Conservation (phyloP, 257 asterid species). For the Lavandula angustifolia region DNA sequence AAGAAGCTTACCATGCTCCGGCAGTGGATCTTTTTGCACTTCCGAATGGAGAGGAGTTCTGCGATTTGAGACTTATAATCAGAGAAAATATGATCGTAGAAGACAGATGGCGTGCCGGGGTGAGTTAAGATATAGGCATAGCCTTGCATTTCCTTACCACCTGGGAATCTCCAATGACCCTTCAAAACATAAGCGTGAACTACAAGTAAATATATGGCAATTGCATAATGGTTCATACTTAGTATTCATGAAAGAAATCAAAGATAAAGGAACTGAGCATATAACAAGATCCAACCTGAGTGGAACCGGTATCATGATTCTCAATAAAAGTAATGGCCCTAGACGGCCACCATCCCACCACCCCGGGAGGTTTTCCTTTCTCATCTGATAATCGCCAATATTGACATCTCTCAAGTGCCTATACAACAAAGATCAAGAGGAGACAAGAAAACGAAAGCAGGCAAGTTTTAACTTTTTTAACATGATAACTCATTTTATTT, state of each 20-base stretch:
- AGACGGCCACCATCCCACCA: conserved; percentile 99
- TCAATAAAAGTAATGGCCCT: conserved; percentile 97
- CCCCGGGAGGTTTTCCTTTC: conserved; percentile 96
- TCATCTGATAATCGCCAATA: conserved; percentile 92
- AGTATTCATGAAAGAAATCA: conserved; percentile 8
- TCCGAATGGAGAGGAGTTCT: conserved; percentile 65
- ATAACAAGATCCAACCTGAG: conserved; percentile 60
- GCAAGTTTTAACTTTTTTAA: not conserved
- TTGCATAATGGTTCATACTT: not conserved
- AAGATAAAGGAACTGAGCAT: not conserved
- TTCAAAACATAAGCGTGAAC: conserved; percentile 38
- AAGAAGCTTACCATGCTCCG: conserved; percentile 75
- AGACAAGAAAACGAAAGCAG: not conserved
- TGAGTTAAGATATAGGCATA: conserved; percentile 91
- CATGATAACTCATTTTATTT: not conserved
- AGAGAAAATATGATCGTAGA: conserved; percentile 86
- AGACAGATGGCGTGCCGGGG: conserved; percentile 92
- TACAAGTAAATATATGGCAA: not conserved
- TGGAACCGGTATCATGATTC: conserved; percentile 99
- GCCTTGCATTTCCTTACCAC: conserved; percentile 97
- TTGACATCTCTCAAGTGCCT: conserved; percentile 87
- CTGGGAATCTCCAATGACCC: conserved; percentile 99
- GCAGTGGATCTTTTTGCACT: conserved; percentile 72
- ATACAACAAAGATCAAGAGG: conserved; percentile 26
- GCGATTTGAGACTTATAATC: conserved; percentile 52